Percentiles rank a stretch among this genome's conserved stretches.
These are phyloP conservation scores for Lumnitzera littorea DNA, from an alignment of 345 rosid genomes.

Conservation along the genomic window DNA sequence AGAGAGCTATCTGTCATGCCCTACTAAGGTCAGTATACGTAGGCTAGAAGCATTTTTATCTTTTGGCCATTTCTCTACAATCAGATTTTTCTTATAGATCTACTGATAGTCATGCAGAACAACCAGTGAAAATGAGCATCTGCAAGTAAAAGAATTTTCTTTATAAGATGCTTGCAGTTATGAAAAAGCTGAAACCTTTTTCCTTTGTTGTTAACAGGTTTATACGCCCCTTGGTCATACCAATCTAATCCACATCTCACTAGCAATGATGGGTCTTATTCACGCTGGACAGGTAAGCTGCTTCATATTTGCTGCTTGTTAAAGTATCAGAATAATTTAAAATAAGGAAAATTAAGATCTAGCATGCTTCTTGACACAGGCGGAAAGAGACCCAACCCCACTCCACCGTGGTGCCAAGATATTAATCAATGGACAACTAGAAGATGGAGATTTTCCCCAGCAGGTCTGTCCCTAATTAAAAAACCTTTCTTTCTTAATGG, in stretches of 20 bases:
- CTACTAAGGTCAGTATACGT: constrained; percentile 26
- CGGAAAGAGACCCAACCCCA: constrained; percentile 29
- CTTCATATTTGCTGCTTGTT: background rate
- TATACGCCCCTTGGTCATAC: constrained; percentile 36
- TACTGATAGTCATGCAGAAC: too few species aligned
- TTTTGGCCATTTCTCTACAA: too few species aligned
- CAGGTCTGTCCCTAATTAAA: constrained; percentile 9
- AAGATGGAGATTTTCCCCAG: constrained; percentile 43
- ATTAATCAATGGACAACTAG: constrained; percentile 28
- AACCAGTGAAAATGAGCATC: too few species aligned
- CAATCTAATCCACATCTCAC: constrained; percentile 52
- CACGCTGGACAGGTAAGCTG: constrained; percentile 37
- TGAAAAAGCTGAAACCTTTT: background rate
- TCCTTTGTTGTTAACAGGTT: constrained; percentile 17
- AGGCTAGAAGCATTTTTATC: background rate
- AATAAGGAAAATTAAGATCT: background rate
- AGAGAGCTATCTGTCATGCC: constrained; percentile 53
- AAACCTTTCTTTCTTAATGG: too few species aligned
- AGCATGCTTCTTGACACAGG: background rate
- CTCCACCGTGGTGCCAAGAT: constrained; percentile 33
- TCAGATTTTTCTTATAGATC: too few species aligned
- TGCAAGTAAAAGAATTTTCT: too few species aligned
- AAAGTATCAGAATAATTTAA: background rate
- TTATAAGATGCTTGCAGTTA: background rate
- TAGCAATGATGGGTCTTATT: constrained; percentile 58